Evolutionary conservation across 139 green algal species (phyloP), one percentile per base, ranked within the genome.

Genomic region (Protoeuglena noctilucae): DNA sequence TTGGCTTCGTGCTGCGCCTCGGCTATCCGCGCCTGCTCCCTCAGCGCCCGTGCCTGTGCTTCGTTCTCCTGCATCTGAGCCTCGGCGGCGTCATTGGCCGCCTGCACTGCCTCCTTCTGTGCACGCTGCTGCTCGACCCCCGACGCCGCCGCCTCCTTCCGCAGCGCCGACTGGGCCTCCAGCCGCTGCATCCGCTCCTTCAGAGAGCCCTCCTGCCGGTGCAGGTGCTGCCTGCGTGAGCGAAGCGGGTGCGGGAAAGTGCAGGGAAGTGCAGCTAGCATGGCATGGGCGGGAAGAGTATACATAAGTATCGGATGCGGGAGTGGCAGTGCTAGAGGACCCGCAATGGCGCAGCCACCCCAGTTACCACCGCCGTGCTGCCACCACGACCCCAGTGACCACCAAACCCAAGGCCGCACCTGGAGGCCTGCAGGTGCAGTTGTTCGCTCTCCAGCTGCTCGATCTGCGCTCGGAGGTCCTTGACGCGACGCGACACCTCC

Each of bases 71-170:
- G 64, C 6, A 78, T 62, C 28, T 73, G 68, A 17, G 80, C 79
- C 28, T 65, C 53, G 12, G 69, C 67, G 3, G 74, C 78, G 12
- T 73, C 79, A 51, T 84, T 81, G 54, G 82, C 79, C 25, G 81
- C 81, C 64, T 85, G 65, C 24, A 80, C 69, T 0, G 76, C 80
- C 63, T 90, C 83, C 51, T 76, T 82, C 41, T 85, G 68, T 21
- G 71, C 70, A 46, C 81, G 50, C 50, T 79, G 70, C 64, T 87
- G 72, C 64, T 90, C 81, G 12, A 93, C 62, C 27, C 55, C 65
- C 9, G 61, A 71, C 41, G 73, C 73, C 1, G 80, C 77, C 3
- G 83, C 83, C 50, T 90, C 79, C 39, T 75, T 40, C 69, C 75
- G 81, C 28, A 87, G 56, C 22, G 64, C 89, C 74, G 26, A 4